Percentiles rank a stretch among this genome's conserved stretches.
These are phyloP conservation scores for Candida incommunis DNA, from an alignment of 805 yeast species.

Conservation along the genomic window DNA sequence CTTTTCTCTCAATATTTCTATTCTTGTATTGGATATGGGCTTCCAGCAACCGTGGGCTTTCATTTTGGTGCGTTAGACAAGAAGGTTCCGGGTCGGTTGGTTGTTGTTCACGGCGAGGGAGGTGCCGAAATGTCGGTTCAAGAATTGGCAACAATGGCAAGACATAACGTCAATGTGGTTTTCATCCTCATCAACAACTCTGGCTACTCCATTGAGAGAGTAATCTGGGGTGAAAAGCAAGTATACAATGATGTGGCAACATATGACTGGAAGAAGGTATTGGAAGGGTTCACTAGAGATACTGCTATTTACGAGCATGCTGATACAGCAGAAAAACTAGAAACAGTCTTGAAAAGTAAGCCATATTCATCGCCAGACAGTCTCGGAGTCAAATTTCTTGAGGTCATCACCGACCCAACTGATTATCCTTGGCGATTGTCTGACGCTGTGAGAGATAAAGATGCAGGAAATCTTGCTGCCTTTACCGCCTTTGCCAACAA, in stretches of 20 bases:
- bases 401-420: not conserved
- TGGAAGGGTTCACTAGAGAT: slow-evolving; percentile 34
- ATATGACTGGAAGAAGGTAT: slow-evolving; percentile 70
- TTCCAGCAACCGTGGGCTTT: slow-evolving; percentile 78
- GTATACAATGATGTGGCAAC: slow-evolving; percentile 68
- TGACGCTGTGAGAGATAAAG: slow-evolving; percentile 10
- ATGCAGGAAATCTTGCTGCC: slow-evolving; percentile 2
- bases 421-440: not conserved
- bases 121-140: slow-evolving; percentile 91
- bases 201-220: slow-evolving; percentile 85
- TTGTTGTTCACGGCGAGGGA: slow-evolving; percentile 82
- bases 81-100: slow-evolving; percentile 35
- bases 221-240: slow-evolving; percentile 64
- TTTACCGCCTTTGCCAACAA: not conserved
- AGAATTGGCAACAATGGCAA: slow-evolving; percentile 55
- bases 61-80: slow-evolving; percentile 40
- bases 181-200: slow-evolving; percentile 67
- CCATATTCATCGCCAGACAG: not conserved
- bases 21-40: slow-evolving; percentile 77
- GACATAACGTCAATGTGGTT: slow-evolving; percentile 48
- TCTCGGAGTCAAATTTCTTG: not conserved
- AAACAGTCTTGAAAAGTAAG: not conserved
- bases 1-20: slow-evolving; percentile 53
- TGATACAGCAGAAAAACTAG: slow-evolving; percentile 11
- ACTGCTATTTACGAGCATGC: slow-evolving; percentile 10